Percentiles rank a stretch among this genome's conserved stretches.
phyloP scores from a whole-genome alignment of 129 eudicot genomes.

The carrot (Daucus carota) region DH1_v3.0 NC_030381.2:52006001-52006500 shows the following conservation, averaged over 20 bases:
- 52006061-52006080: constrained; percentile 68
- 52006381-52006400: neutral
- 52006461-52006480: neutral
- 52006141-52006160: constrained; percentile 15
- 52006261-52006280: neutral
- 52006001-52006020: constrained; percentile 86
- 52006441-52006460: no score
- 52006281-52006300: neutral
- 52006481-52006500: neutral
- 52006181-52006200: neutral
- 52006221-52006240: neutral
- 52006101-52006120: constrained; percentile 57
- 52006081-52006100: constrained; percentile 66
- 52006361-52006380: neutral
- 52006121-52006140: constrained; percentile 45
- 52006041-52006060: constrained; percentile 80
- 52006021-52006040: constrained; percentile 69
- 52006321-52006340: no score
- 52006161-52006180: neutral
- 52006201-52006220: neutral
- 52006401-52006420: neutral
- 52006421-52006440: neutral
- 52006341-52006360: neutral
- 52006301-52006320: neutral
- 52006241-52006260: neutral